Evolutionary conservation across 768 basidiomycete species (phyloP).

Genomic region (Scleroderma bovista): DNA sequence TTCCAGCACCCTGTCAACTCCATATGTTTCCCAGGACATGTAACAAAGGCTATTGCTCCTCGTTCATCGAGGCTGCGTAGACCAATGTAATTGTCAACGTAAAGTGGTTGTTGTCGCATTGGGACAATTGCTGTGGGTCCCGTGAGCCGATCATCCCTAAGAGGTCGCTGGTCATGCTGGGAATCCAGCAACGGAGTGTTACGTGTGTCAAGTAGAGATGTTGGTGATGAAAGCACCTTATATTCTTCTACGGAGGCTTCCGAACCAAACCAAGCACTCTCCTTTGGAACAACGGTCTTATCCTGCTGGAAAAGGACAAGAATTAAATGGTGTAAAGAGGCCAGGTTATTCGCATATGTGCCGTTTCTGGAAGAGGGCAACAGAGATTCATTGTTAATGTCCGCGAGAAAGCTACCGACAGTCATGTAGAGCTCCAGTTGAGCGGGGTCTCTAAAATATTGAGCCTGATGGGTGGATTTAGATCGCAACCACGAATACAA

Average conservation of each 20-base stretch:
- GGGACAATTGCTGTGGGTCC: constrained; percentile 46
- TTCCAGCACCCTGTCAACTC: constrained; percentile 60
- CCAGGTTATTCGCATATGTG: constrained; percentile 57
- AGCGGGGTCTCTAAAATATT: constrained; percentile 76
- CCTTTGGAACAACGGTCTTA: constrained; percentile 76
- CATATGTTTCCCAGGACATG: constrained; percentile 78
- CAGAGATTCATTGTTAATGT: constrained; percentile 72
- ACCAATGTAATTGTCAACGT: constrained; percentile 79
- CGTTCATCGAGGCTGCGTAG: constrained; percentile 63
- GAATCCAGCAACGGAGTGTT: neutral
- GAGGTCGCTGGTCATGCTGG: constrained; percentile 9
- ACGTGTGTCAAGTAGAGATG: no score
- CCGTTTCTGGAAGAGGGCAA: constrained; percentile 44
- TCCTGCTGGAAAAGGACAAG: constrained; percentile 72
- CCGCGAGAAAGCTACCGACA: constrained; percentile 61
- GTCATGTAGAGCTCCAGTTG: constrained; percentile 53
- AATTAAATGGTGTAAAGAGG: constrained; percentile 58
- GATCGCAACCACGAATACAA: neutral
- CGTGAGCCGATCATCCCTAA: constrained; percentile 1
- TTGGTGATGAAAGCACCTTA: neutral
- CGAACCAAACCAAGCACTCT: constrained; percentile 83
- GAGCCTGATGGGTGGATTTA: constrained; percentile 48
- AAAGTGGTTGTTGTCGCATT: constrained; percentile 69
- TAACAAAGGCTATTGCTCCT: constrained; percentile 50
- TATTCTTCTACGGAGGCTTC: constrained; percentile 42